Evolutionary conservation across 805 yeast genomes (phyloP), one percentile per base, ranked within the genome.

Genomic region (Pichia rugopelliculosa): DNA sequence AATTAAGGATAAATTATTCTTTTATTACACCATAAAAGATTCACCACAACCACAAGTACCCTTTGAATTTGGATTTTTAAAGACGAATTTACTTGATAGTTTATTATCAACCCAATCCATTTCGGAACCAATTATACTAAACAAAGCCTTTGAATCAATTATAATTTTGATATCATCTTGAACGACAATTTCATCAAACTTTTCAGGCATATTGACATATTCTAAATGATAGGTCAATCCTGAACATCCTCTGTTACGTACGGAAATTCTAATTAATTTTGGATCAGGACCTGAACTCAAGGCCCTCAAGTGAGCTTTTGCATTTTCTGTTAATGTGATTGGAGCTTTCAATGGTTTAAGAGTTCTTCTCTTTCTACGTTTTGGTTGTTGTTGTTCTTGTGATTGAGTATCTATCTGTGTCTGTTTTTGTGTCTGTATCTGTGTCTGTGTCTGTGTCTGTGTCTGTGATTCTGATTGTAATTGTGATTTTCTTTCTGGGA

Each of bases 21-120:
- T 15, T 15, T 4, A 23, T 39, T 70, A 90, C 9, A 91, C 96
- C 96, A 90, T 93, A 66, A 93, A 93, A 6, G 96, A 87, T 70
- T 93, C 99, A 46, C 99, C 99, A 67, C 99, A 93, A 12, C 99
- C 99, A 69, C 99, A 93, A 43, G 96, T 87, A 27, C 98, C 99
- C 71, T 91, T 93, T 36, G 96, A 85, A 68, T 93, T 93, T 53
- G 99, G 99, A 66, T 93, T 93, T 62, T 77, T 84, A 74, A 93
- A 93, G 18, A 93, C 88, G 64, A 93, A 93, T 59, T 95, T 78
- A 13, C 93, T 82, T 27, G 89, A 77, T 53, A 93, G 72, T 65
- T 88, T 90, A 60, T 93, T 96, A 61, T 93, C 98, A 42, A 87
- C 73, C 96, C 96, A 93, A 67, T 93, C 99, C 99, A 93, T 93